Conservation (phyloP, 495 filamentous ascomycete species). For the Halenospora varia region DNA sequence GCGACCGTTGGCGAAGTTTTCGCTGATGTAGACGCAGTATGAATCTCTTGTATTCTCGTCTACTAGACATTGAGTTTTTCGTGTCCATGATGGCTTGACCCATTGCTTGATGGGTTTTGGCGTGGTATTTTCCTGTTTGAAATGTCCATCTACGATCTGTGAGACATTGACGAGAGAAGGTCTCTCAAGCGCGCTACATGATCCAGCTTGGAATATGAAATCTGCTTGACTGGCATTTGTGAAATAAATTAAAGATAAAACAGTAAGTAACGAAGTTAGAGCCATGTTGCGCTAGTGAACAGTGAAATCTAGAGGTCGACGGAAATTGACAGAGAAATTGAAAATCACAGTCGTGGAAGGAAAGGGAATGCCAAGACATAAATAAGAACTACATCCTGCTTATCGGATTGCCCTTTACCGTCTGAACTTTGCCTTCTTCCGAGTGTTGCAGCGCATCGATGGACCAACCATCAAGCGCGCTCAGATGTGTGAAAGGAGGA, state of each 20-base stretch:
- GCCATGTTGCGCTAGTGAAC: background rate
- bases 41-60: conserved; percentile 1
- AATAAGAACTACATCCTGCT: background rate
- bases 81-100: conserved; percentile 8
- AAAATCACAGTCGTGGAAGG: background rate
- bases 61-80: conserved; percentile 5
- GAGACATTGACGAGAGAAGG: background rate
- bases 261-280: background rate
- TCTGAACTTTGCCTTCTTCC: background rate
- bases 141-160: background rate
- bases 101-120: background rate
- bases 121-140: background rate
- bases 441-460: background rate
- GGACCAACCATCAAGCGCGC: background rate
- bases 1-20: conserved; percentile 16
- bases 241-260: background rate
- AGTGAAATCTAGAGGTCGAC: background rate
- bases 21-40: conserved; percentile 20
- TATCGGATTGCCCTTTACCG: background rate
- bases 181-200: background rate
- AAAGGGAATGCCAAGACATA: background rate
- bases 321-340: background rate
- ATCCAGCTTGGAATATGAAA: background rate
- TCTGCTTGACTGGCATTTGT: background rate
- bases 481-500: background rate